Conservation (phyloP, 768 basidiomycete species). For the Leccinum uliginosum region DNA sequence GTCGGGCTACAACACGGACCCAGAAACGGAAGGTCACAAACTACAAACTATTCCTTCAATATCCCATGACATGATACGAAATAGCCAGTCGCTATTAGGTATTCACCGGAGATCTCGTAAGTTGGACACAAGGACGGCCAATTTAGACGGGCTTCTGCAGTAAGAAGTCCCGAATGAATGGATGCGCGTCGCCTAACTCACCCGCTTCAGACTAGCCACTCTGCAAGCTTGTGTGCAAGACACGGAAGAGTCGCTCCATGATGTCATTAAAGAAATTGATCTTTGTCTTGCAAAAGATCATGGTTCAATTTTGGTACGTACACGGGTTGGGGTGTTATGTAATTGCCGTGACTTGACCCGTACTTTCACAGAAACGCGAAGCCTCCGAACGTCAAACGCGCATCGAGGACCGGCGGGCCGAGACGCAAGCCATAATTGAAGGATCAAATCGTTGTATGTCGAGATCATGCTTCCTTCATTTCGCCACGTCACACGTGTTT, state of each 20-base stretch:
- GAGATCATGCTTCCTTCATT: constrained; percentile 20
- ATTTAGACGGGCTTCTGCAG: constrained; percentile 70
- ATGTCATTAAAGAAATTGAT: constrained; percentile 47
- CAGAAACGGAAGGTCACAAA: constrained; percentile 51
- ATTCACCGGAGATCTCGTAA: constrained; percentile 23
- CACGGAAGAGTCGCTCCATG: constrained; percentile 43
- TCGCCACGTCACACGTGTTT: constrained; percentile 12
- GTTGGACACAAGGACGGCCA: constrained; percentile 43
- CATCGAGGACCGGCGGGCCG: constrained; percentile 46
- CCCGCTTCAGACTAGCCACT: constrained; percentile 42
- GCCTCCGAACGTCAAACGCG: constrained; percentile 59
- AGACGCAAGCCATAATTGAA: constrained; percentile 40
- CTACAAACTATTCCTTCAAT: constrained; percentile 19
- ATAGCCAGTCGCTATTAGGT: constrained; percentile 11
- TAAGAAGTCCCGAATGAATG: constrained; percentile 32
- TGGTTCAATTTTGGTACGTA: constrained; percentile 37
- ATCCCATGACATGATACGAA: constrained; percentile 19
- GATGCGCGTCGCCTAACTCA: constrained; percentile 1
- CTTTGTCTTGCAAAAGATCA: constrained; percentile 41
- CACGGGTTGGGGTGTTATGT: constrained; percentile 17
- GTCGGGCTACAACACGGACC: constrained; percentile 68
- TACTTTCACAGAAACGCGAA: constrained; percentile 54
- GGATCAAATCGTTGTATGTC: constrained; percentile 45
- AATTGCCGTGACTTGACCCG: constrained; percentile 23
- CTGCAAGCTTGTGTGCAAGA: constrained; percentile 51